phyloP scores from a whole-genome alignment of 345 rosid genomes.

The Acer negundo region DNA sequence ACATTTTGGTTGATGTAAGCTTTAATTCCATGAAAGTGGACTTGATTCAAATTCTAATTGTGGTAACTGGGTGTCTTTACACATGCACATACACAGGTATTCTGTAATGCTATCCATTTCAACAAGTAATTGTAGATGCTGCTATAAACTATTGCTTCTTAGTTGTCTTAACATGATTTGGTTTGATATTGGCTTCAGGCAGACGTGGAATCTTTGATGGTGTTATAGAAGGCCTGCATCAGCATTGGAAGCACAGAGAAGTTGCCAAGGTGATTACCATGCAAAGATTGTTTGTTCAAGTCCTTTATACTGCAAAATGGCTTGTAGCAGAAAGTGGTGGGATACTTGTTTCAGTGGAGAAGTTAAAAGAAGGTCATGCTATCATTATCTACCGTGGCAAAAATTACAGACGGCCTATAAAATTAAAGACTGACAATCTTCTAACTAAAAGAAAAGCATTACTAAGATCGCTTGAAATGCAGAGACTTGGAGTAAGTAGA shows the following conservation, averaged over 20 bases:
- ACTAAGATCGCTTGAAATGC: constrained; percentile 69
- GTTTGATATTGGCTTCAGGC: constrained; percentile 44
- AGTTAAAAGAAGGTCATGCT: constrained; percentile 70
- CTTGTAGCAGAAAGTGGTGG: constrained; percentile 88
- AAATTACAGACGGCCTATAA: constrained; percentile 68
- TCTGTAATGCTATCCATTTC: background rate
- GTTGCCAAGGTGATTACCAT: constrained; percentile 75
- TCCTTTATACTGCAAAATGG: constrained; percentile 58
- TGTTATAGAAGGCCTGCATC: constrained; percentile 83
- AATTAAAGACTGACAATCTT: constrained; percentile 55
- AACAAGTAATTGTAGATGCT: background rate
- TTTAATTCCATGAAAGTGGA: background rate
- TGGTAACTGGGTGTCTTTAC: background rate
- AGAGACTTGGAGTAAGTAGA: constrained; percentile 73
- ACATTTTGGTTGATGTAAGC: background rate
- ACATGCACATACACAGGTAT: background rate
- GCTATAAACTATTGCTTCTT: background rate
- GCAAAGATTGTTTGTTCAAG: constrained; percentile 62
- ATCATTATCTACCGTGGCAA: constrained; percentile 85
- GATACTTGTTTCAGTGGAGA: constrained; percentile 67
- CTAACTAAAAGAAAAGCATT: constrained; percentile 71
- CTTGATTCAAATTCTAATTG: background rate
- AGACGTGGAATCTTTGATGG: constrained; percentile 87
- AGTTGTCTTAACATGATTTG: constrained; percentile 7
- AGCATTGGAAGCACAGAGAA: constrained; percentile 93